Evolutionary conservation across 306 rosid species (phyloP), one percentile per base, ranked within the genome.

Genomic region (Citrullus mucosospermus): DNA sequence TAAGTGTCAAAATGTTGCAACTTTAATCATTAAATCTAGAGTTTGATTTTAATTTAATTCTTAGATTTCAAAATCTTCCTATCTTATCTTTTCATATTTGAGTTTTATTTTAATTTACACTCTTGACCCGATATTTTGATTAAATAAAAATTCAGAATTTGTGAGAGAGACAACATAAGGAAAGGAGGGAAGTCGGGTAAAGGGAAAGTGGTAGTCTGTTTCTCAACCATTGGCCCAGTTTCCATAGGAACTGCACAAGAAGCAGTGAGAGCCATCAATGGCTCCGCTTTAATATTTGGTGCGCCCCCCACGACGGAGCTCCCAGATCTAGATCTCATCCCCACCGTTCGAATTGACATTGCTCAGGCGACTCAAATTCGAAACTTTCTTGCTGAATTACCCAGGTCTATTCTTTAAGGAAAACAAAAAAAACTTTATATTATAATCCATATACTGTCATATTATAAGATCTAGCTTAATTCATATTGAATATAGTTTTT

Each of bases 161-260:
- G 90, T 79, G 50, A 54, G 28, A 12, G 3, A 46, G 48, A 13
- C 18, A 79, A 74, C 41, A 63, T 63, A 63, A 75, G 83, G 71
- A 80, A 11, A 22, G 39, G 41, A 34, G 25, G 70, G 2, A 84
- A 60, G 62, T 66, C 71, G 18, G 90, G 85, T 3, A 22, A 8
- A 20, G 82, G 83, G 12, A 86, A 51, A 76, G 80, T 85, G 38
- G 66, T 89, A 34, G 39, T 86, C 15, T 89, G 90, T 82, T 89
- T 89, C 82, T 80, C 87, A 12, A 75, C 81, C 20, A 25, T 69
- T 0, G 92, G 90, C 43, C 80, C 82, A 30, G 75, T 51, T 9
- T n/a, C 34, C 1, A 80, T 65, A 12, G 76, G 9, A 2, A 68
- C 36, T 5, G 90, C 89, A 41, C 82, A 77, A 48, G 75, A 2